Conservation (phyloP, 441 rosid genomes). For the Corymbia citriodora region DNA sequence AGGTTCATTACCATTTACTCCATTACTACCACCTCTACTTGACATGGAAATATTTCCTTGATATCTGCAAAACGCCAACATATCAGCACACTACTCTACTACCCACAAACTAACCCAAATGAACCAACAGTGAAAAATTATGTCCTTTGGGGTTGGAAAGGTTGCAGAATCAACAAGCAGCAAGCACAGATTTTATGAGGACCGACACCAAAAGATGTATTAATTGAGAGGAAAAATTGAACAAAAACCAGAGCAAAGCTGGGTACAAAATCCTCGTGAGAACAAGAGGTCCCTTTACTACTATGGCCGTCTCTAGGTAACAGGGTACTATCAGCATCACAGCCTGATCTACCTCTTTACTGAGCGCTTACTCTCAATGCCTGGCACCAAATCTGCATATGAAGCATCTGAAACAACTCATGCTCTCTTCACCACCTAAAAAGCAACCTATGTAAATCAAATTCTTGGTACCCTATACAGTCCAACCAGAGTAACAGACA, state of each 20-base stretch:
- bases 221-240: rapidly evolving
- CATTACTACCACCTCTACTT: too few species aligned
- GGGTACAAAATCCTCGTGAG: background rate
- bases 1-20: too few species aligned
- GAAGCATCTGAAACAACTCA: background rate
- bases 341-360: background rate
- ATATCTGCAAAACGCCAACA: background rate
- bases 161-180: background rate
- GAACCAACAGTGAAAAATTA: background rate
- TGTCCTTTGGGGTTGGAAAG: background rate
- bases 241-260: background rate
- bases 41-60: background rate
- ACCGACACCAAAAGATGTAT: background rate
- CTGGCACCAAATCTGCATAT: background rate
- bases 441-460: background rate
- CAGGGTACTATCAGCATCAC: background rate
- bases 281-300: background rate
- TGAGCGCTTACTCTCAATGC: background rate
- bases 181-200: background rate
- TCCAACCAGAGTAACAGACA: background rate
- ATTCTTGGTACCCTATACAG: background rate
- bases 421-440: background rate
- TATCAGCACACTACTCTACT: background rate
- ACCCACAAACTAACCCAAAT: background rate
- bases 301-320: background rate